Percentiles rank a stretch among this genome's conserved stretches.
These are phyloP conservation scores for Geopyxis carbonaria DNA, from an alignment of 495 filamentous ascomycete genomes.

Conservation along the genomic window DNA sequence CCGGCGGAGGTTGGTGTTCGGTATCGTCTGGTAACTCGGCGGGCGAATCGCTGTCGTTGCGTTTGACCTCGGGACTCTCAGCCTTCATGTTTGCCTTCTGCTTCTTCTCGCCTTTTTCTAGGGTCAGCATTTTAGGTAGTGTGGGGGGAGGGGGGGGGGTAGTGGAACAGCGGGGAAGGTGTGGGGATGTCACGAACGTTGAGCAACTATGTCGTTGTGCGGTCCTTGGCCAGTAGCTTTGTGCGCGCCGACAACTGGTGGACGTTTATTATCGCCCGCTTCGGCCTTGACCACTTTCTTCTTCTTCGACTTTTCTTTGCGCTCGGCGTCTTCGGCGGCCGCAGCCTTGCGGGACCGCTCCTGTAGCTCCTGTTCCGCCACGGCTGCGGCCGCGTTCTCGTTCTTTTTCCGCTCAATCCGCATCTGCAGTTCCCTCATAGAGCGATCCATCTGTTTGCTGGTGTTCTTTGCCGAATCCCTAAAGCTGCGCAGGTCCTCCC, in stretches of 20 bases:
- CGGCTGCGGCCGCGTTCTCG: neutral
- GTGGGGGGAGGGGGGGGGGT: slow-evolving; percentile 1
- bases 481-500: slow-evolving; percentile 36
- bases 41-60: slow-evolving; percentile 49
- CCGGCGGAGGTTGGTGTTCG: slow-evolving; percentile 61
- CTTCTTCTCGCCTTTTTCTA: slow-evolving; percentile 30
- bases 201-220: slow-evolving; percentile 43
- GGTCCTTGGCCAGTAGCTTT: slow-evolving; percentile 52
- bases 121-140: slow-evolving; percentile 18
- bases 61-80: slow-evolving; percentile 31
- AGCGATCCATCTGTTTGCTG: slow-evolving; percentile 6
- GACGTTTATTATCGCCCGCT: slow-evolving; percentile 35
- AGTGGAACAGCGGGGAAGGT: slow-evolving; percentile 6
- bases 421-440: slow-evolving; percentile 10
- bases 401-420: neutral
- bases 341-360: neutral
- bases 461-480: slow-evolving; percentile 12
- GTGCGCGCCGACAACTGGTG: slow-evolving; percentile 45
- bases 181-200: slow-evolving; percentile 36
- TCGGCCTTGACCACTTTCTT: slow-evolving; percentile 36
- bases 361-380: neutral
- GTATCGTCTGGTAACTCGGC: slow-evolving; percentile 33
- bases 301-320: slow-evolving; percentile 32
- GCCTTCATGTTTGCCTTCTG: slow-evolving; percentile 33
- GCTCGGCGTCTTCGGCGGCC: slow-evolving; percentile 5